Evolutionary conservation across 805 yeast species (phyloP), one percentile per base, ranked within the genome.

Genomic region (Metschnikowia peoriensis): DNA sequence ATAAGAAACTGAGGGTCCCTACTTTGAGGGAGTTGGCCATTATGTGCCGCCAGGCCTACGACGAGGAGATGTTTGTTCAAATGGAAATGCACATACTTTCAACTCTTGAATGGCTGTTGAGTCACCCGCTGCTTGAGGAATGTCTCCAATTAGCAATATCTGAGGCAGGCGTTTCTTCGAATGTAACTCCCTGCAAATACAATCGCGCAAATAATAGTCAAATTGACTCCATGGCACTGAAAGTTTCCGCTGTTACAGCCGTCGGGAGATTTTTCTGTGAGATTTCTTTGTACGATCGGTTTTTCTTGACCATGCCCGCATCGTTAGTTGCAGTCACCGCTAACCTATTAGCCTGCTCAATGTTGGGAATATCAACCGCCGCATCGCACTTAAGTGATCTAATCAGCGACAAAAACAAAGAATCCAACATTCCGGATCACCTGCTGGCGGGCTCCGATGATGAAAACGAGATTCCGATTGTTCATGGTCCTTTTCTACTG

Each of bases 31-130:
- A 82, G 59, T 67, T 82, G 56, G 69, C 79, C 10, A 66, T 76
- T 51, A 80, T 82, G 84, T 81, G 85, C 57, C 73, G 85, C 44
- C 78, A 76, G 60, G 84, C 83, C 15, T 82, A 81, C 60, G 85
- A 81, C 52, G 80, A 76, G 56, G 79, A 76, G 54, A 77, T 77
- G 80, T 75, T 75, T 53, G 66, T 74, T 29, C 79, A 75, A 60
- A 75, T 75, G 79, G 79, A 74, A 61, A 61, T 72, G 61, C 79
- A 74, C 57, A 68, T 74, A 39, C 66, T 74, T 49, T 59, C 66
- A 41, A 74, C 78, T 16, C 67, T 74, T 50, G 79, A 74, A 52
- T 75, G 80, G 80, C 66, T 65, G 47, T 62, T 75, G 46, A 75
- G 78, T 37, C 79, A 75, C 56, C 78, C 81, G 4, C 72, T 75